Conservation (phyloP, 805 yeast species). For the Cyberlindnera suaveolens region DNA sequence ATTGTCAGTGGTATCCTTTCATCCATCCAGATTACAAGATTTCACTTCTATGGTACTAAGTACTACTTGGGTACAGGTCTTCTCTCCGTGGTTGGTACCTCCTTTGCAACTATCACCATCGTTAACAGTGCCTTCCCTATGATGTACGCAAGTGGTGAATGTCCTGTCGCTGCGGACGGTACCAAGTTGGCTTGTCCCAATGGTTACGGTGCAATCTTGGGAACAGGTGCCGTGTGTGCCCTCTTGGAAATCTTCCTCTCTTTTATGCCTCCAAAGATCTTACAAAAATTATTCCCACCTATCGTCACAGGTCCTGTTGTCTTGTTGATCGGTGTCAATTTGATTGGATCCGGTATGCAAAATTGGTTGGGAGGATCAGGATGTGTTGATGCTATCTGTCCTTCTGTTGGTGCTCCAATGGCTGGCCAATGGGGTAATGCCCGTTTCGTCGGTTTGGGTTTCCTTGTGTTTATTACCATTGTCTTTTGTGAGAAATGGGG, state of each 20-base stretch:
- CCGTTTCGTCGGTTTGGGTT: constrained; percentile 80
- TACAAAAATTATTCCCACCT: constrained; percentile 79
- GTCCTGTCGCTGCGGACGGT: constrained; percentile 62
- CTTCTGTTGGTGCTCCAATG: constrained; percentile 42
- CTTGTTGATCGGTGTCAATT: constrained; percentile 66
- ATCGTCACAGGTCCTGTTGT: constrained; percentile 93
- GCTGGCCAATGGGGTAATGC: constrained; percentile 85
- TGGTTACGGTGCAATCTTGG: constrained; percentile 85
- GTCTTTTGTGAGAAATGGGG: constrained; percentile 81
- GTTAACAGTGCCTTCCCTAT: constrained; percentile 70
- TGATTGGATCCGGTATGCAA: constrained; percentile 66
- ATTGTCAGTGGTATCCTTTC: constrained; percentile 71
- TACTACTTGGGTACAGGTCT: constrained; percentile 85
- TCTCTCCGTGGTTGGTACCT: constrained; percentile 85
- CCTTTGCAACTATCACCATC: constrained; percentile 82
- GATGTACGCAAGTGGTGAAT: constrained; percentile 69
- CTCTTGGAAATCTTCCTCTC: constrained; percentile 67
- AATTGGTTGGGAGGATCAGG: constrained; percentile 89
- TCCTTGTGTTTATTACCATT: constrained; percentile 70
- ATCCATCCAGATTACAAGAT: constrained; percentile 69
- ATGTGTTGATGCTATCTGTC: constrained; percentile 43
- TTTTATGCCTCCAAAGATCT: constrained; percentile 65
- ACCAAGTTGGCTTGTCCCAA: constrained; percentile 72
- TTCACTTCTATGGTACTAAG: constrained; percentile 66
- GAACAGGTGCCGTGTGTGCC: constrained; percentile 74